These are phyloP conservation scores for maize (Zea mays) DNA, from an alignment of 176 grass and related monocot genomes.

Conservation along the genomic window Zm-B73-REFERENCE-NAM-5.0 NC_050097.1:42776501-42777000, in stretches of 20 bases:
- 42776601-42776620: constrained; percentile 49
- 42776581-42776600: constrained; percentile 47
- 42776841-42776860: constrained; percentile 39
- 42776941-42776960: constrained; percentile 22
- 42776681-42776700: constrained; percentile 49
- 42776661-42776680: constrained; percentile 37
- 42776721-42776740: constrained; percentile 2
- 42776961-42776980: neutral
- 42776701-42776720: constrained; percentile 40
- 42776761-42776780: constrained; percentile 47
- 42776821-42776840: constrained; percentile 14
- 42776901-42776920: constrained; percentile 14
- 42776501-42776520: constrained; percentile 50
- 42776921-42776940: constrained; percentile 37
- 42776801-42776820: constrained; percentile 28
- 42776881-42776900: constrained; percentile 40
- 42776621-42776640: constrained; percentile 49
- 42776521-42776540: constrained; percentile 57
- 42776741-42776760: constrained; percentile 23
- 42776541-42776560: constrained; percentile 48
- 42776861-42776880: constrained; percentile 17
- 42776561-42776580: constrained; percentile 23
- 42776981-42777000: constrained; percentile 53
- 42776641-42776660: constrained; percentile 48
- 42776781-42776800: constrained; percentile 27